Conservation (phyloP, 768 basidiomycete genomes). For the Suillus ampliporus region DNA sequence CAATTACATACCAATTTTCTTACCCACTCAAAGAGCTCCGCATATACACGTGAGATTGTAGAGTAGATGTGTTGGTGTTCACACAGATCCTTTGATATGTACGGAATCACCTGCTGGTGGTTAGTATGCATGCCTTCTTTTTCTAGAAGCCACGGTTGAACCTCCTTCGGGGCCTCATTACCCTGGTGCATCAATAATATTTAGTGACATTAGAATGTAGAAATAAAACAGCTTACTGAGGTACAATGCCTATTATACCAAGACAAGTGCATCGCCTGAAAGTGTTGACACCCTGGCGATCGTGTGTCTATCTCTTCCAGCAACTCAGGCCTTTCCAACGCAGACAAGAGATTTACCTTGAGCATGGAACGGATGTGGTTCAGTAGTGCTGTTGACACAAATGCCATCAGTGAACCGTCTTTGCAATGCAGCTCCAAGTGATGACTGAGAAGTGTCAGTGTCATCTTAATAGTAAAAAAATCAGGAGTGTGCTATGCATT, state of each 20-base stretch:
- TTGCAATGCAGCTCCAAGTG: neutral
- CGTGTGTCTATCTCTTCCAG: neutral
- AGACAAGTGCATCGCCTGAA: neutral
- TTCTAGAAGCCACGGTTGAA: neutral
- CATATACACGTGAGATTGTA: neutral
- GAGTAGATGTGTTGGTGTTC: neutral
- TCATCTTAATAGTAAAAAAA: neutral
- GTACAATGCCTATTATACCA: conserved; percentile 1
- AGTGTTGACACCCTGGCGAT: neutral
- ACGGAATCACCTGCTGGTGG: neutral
- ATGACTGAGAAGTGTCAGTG: neutral
- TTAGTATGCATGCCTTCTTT: neutral
- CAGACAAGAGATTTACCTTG: neutral
- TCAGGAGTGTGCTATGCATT: neutral
- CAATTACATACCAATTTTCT: neutral
- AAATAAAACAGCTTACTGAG: neutral
- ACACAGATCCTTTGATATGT: neutral
- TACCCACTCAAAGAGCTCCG: neutral
- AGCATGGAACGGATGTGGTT: neutral
- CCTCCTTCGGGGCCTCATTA: neutral
- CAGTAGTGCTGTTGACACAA: neutral
- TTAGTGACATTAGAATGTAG: neutral
- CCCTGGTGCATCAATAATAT: neutral
- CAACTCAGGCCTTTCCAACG: neutral
- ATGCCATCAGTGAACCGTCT: neutral